Evolutionary conservation across 2,329 filamentous ascomycete species (phyloP).

Genomic region (Hysterium pulicare): DNA sequence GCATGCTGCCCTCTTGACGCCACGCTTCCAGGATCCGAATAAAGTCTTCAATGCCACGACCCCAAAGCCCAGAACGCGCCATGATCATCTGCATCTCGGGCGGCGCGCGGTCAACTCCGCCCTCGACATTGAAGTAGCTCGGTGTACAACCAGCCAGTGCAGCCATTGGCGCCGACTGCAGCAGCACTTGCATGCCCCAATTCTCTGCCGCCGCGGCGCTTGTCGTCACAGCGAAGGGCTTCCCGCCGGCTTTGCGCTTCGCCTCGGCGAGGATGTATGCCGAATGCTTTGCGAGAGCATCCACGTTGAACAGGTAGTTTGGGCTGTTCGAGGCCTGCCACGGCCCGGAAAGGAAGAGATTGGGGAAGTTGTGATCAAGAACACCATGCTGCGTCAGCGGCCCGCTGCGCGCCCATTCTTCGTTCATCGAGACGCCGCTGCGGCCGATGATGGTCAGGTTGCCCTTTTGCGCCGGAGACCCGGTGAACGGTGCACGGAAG

Average conservation of each 20-base stretch:
- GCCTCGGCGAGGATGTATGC: constrained; percentile 14
- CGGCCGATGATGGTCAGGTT: background rate
- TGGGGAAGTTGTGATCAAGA: constrained; percentile 15
- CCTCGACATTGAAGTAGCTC: constrained; percentile 6
- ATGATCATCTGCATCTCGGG: constrained; percentile 15
- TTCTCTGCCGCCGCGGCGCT: constrained; percentile 11
- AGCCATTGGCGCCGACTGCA: constrained; percentile 12
- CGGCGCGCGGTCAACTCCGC: constrained; percentile 11
- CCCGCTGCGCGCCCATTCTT: background rate
- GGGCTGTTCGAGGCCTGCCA: constrained; percentile 13
- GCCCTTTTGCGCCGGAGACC: background rate
- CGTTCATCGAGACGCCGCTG: background rate
- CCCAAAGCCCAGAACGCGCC: constrained; percentile 16
- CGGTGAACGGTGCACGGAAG: background rate
- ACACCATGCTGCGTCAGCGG: constrained; percentile 5
- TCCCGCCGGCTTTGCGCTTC: constrained; percentile 7
- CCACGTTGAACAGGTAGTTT: constrained; percentile 13
- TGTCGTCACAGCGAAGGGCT: constrained; percentile 10
- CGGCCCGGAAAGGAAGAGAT: constrained; percentile 18
- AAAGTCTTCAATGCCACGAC: constrained; percentile 17
- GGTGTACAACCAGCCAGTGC: constrained; percentile 15
- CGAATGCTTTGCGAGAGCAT: constrained; percentile 11
- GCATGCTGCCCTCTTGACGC: constrained; percentile 9
- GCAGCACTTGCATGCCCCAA: constrained; percentile 15
- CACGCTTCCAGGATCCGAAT: constrained; percentile 12